phyloP scores from a whole-genome alignment of 495 filamentous ascomycete species.

The Neurospora terricola region DNA sequence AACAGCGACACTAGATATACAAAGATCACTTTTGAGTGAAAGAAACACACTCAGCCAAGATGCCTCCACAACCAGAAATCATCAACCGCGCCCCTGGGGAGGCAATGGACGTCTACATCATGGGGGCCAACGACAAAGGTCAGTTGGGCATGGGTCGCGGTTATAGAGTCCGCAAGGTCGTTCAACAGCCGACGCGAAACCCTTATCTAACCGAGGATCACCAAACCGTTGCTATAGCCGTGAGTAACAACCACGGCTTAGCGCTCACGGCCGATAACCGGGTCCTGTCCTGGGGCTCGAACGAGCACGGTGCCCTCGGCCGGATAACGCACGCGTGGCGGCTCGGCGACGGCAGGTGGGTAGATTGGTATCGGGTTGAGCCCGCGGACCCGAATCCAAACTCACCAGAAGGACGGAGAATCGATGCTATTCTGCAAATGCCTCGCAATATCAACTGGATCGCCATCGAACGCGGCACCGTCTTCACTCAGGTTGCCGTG shows the following conservation, averaged over 20 bases:
- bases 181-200: not conserved
- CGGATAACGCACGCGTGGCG: conserved; percentile 34
- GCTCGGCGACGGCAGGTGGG: not conserved
- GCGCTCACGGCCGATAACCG: conserved; percentile 56
- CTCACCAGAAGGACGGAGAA: conserved; percentile 39
- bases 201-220: conserved; percentile 1
- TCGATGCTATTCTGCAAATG: conserved; percentile 52
- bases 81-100: not conserved
- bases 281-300: conserved; percentile 65
- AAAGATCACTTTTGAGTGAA: not conserved
- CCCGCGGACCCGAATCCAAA: conserved; percentile 7
- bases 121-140: conserved; percentile 9
- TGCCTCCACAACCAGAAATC: not conserved
- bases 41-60: not conserved
- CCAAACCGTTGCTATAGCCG: conserved; percentile 51
- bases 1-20: not conserved
- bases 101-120: conserved; percentile 5
- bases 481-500: conserved; percentile 50
- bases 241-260: conserved; percentile 58
- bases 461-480: conserved; percentile 40
- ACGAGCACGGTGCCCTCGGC: conserved; percentile 57
- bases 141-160: not conserved
- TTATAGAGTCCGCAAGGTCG: conserved; percentile 1
- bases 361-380: not conserved
- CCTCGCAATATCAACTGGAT: conserved; percentile 41